Conservation (phyloP, 2,329 filamentous ascomycete genomes). For the Fusarium nanum region DNA sequence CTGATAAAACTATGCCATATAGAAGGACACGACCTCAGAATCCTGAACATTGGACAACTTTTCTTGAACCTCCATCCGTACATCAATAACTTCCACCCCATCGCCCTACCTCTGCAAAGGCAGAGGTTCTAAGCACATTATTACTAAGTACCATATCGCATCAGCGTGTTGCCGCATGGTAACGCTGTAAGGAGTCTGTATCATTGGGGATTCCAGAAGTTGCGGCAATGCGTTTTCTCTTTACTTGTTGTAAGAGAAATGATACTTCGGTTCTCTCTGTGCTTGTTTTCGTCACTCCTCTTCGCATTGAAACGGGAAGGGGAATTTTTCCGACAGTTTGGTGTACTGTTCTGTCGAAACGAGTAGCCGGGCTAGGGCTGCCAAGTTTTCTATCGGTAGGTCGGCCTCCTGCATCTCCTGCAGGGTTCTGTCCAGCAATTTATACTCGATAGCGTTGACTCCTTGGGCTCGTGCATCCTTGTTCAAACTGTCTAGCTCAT, state of each 20-base stretch:
- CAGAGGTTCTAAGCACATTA: rapidly evolving
- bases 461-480: neutral
- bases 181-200: constrained; percentile 59
- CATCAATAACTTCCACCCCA: neutral
- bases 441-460: neutral
- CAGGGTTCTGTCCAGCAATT: neutral
- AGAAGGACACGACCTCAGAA: rapidly evolving
- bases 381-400: neutral
- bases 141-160: constrained; percentile 21
- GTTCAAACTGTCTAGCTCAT: neutral
- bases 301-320: rapidly evolving
- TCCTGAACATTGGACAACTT: too few relatives aligned
- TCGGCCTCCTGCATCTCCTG: neutral
- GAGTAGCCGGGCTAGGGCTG: rapidly evolving
- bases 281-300: neutral
- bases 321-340: rapidly evolving
- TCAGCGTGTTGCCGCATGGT: constrained; percentile 51
- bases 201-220: constrained; percentile 58
- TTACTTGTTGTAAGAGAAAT: constrained; percentile 46
- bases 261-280: constrained; percentile 53
- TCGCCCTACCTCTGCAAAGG: neutral
- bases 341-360: rapidly evolving
- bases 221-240: constrained; percentile 48
- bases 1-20: rapidly evolving
- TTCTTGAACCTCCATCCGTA: neutral